Percentiles rank a stretch among this genome's conserved stretches.
Conservation (phyloP, 2,329 filamentous ascomycete species). For the Pestalotiopsis sp. region DNA sequence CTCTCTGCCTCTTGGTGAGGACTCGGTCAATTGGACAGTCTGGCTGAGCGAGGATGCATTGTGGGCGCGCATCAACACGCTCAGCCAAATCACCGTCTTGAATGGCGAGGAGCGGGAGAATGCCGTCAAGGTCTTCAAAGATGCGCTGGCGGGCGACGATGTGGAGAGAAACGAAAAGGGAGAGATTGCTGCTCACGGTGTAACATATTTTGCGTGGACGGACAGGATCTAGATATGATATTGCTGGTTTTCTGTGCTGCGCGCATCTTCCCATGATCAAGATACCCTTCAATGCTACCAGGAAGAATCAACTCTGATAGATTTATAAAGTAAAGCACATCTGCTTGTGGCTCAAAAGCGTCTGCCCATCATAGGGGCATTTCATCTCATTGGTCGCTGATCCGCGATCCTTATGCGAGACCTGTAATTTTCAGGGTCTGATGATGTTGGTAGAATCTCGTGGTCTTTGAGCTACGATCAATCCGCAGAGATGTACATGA, state of each 20-base stretch:
- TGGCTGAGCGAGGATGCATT: conserved; percentile 61
- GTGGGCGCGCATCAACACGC: conserved; percentile 65
- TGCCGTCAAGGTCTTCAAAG: conserved; percentile 54
- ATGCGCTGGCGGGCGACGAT: conserved; percentile 53
- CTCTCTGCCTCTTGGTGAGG: conserved; percentile 61
- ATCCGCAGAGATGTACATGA: conserved; percentile 73
- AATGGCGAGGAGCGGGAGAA: conserved; percentile 50
- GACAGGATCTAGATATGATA: conserved; percentile 26
- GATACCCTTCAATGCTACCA: background rate
- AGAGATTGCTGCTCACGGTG: conserved; percentile 65
- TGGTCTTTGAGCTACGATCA: conserved; percentile 36
- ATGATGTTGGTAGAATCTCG: background rate
- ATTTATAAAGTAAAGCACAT: background rate
- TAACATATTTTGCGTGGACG: conserved; percentile 67
- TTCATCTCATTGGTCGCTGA: background rate
- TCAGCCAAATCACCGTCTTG: conserved; percentile 69
- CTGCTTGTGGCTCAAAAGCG: background rate
- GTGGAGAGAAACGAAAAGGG: conserved; percentile 62
- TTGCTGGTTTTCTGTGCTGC: background rate
- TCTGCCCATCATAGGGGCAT: background rate
- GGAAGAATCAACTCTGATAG: background rate
- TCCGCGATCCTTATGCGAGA: background rate
- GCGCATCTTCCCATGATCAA: background rate
- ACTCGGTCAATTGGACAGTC: conserved; percentile 57
- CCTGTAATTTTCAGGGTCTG: background rate